Evolutionary conservation across 352 stramenopile genomes (phyloP), one percentile per base, ranked within the genome.

Genomic region (Phytophthora lateralis): DNA sequence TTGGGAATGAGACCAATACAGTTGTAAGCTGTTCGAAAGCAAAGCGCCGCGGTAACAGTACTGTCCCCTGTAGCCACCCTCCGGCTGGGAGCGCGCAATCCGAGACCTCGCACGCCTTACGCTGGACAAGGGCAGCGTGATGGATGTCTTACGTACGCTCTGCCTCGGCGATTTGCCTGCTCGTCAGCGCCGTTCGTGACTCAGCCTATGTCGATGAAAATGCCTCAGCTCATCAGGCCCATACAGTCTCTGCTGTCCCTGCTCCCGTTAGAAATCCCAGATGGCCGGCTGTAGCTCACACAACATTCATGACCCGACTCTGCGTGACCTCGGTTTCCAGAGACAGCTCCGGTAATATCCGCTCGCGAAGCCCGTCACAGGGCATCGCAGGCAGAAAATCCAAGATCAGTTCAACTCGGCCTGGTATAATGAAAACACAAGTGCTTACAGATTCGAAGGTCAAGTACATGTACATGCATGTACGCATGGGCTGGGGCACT

Each of bases 81-180:
- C 55, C 47, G 34, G 39, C 54, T 37, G 34, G 46, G 18, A 49
- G 39, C 20, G 44, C 59, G 35, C 44, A 67, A 62, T 67, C 60
- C 43, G 26, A 37, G n/a, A 17, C 27, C 51, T 24, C 48, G 27
- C 41, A 47, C 55, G 48, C 55, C 8, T 24, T 55, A 53, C 43
- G 55, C 42, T 63, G 51, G 55, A 65, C 52, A 65, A 54, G 55
- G 9, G 60, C 62, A 75, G 60, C 66, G 55, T 75, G 66, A 69
- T 63, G 56, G 56, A 71, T 66, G 62, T 75, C 56, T 69, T 71
- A 75, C 54, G 53, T n/a, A n/a, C 46, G 26, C 30, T 43, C 21
- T 45, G 47, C 42, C 15, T 5, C 38, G 24, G 39, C 48, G 67
- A 75, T 75, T 68, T 75, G 62, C 47, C 27, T 45, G 56, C 56